Conservation (phyloP, 2,329 filamentous ascomycete species). For the Capronia americana region DNA sequence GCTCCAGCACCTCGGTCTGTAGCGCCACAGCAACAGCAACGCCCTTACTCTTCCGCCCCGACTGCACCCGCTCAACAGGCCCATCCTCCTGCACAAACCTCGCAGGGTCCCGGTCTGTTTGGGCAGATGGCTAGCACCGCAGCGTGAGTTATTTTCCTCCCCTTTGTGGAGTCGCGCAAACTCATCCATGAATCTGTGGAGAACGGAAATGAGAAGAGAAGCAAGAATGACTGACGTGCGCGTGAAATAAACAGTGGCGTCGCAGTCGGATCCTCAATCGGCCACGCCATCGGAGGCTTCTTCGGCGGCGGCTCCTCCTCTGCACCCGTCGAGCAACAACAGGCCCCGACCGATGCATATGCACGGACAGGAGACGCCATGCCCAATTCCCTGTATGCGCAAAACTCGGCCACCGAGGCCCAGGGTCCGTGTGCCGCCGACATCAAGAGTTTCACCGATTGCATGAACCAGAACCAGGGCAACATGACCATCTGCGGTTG, state of each 20-base stretch:
- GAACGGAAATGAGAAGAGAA: constrained; percentile 15
- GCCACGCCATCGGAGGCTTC: constrained; percentile 88
- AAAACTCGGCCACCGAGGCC: constrained; percentile 47
- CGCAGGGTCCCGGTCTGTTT: constrained; percentile 80
- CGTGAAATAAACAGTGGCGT: constrained; percentile 72
- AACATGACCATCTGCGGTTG: constrained; percentile 96
- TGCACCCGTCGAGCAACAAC: constrained; percentile 59
- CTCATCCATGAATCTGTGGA: background rate
- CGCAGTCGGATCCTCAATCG: constrained; percentile 92
- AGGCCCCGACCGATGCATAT: constrained; percentile 53
- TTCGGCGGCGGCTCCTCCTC: constrained; percentile 71
- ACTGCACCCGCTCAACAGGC: constrained; percentile 56
- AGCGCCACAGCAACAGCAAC: constrained; percentile 49
- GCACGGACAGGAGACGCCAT: constrained; percentile 45
- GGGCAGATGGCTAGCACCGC: constrained; percentile 98
- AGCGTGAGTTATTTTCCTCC: constrained; percentile 71
- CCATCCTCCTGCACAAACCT: constrained; percentile 55
- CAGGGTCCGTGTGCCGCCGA: constrained; percentile 76
- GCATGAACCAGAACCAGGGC: constrained; percentile 93
- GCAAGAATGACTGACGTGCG: constrained; percentile 10
- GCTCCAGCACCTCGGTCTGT: constrained; percentile 48
- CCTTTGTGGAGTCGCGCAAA: constrained; percentile 14
- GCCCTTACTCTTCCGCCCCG: constrained; percentile 60
- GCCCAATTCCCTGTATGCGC: constrained; percentile 54
- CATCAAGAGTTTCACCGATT: constrained; percentile 86